Evolutionary conservation across 2,329 filamentous ascomycete genomes (phyloP), one percentile per base, ranked within the genome.

Genomic region (Cryphonectria naterciae): DNA sequence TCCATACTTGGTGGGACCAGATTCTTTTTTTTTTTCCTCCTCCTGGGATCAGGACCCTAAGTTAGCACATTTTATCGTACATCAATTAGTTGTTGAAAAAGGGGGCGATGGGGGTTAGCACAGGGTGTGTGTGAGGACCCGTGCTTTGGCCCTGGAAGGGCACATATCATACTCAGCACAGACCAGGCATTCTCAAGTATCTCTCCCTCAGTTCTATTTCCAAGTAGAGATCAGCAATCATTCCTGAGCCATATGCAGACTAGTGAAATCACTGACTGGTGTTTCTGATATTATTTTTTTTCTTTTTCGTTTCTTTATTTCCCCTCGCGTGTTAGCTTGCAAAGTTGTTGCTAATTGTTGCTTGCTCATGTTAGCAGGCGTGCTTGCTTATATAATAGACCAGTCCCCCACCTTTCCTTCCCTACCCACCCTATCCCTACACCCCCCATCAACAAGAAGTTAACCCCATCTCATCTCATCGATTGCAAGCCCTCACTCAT

Each of bases 81-180:
- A 17, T 56, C 13, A 56, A 28, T 28, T 8, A 22, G 6, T 15
- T 32, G 6, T 15, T 8, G 32, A 13, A 58, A 56, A 58, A 35
- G 54, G 54, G 52, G 54, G 25, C 15, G 54, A 58, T 15, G 54
- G 28, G 46, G 28, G 19, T 58, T 3, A 17, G 17, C 17, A 32
- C 25, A 58, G 28, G 54, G 54, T 32, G 54, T 58, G 54, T 56
- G 19, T n/a, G 54, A 58, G 54, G 54, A 58, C 54, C 54, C 54
- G 28, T 15, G 25, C 54, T 28, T 19, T 58, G 28, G 28, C 25
- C 25, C 54, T 19, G 15, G 54, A n/a, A n/a, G 54, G 28, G 15
- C 37, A 11, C 10, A 32, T 32, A 15, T 58, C 54, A 32, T 32
- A 7, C 37, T 11, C 13, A 17, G 13, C 37, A 13, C 28, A 17